Percentiles rank a stretch among this genome's conserved stretches.
Conservation (phyloP, 352 stramenopile genomes). For the Phytophthora nicotianae region DNA sequence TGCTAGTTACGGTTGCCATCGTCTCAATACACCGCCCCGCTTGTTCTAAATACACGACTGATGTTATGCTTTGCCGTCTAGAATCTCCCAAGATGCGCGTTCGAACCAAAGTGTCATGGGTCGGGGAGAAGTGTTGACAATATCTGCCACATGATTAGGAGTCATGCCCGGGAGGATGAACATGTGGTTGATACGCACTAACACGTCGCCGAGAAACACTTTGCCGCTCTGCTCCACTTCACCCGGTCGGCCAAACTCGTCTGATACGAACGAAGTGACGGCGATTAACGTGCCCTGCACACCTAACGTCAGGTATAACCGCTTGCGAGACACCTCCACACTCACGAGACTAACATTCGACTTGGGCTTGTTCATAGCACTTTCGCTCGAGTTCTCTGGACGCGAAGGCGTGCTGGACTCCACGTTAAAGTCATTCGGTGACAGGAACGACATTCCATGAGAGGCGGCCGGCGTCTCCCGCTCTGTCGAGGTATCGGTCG, state of each 20-base stretch:
- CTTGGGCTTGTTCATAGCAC: neutral
- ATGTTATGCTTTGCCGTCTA: constrained; percentile 41
- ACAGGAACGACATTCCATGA: constrained; percentile 54
- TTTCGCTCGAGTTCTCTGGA: neutral
- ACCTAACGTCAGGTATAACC: constrained; percentile 66
- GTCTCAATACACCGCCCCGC: constrained; percentile 8
- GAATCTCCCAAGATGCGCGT: constrained; percentile 65
- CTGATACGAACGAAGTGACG: constrained; percentile 64
- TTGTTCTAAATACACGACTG: constrained; percentile 26
- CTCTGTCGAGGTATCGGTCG: constrained; percentile 8
- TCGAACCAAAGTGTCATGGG: constrained; percentile 68
- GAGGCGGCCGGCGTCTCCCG: constrained; percentile 1
- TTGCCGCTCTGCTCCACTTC: constrained; percentile 78
- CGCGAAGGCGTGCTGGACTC: constrained; percentile 26
- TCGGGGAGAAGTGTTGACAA: constrained; percentile 45
- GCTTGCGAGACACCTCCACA: constrained; percentile 42
- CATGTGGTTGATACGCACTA: constrained; percentile 59
- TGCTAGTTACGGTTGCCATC: constrained; percentile 7
- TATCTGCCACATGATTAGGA: constrained; percentile 47
- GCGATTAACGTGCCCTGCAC: constrained; percentile 53
- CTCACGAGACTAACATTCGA: constrained; percentile 36
- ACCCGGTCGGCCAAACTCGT: constrained; percentile 49
- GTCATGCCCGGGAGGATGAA: constrained; percentile 34
- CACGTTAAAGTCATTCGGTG: constrained; percentile 43
- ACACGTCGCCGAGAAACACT: constrained; percentile 65